Evolutionary conservation across 2,329 filamentous ascomycete species (phyloP), one percentile per base, ranked within the genome.

Genomic region (Aureobasidium namibiae): DNA sequence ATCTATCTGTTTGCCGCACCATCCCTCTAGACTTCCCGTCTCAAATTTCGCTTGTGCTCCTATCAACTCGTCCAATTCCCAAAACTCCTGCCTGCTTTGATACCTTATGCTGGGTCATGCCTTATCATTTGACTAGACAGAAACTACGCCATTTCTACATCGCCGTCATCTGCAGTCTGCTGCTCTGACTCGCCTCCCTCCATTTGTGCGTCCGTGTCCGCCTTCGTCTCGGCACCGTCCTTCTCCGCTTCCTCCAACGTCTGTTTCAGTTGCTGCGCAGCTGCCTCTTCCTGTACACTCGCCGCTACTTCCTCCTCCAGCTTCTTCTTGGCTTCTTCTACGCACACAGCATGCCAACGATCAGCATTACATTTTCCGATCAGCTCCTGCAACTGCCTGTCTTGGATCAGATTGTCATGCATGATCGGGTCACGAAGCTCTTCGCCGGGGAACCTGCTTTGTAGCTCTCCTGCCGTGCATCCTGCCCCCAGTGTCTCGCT

Each of bases 361-460:
- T 84, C 82, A 11, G 96, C 79, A 38, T 85, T 80, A 61, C 84
- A 80, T 70, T 85, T 85, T 59, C 87, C 82, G 21, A 94, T 78
- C 68, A 84, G 84, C 53, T 80, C 78, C 54, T 78, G 75, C 39
- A 96, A 77, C 11, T 81, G 69, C 61, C 81, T 79, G 67, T 92
- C 88, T 73, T 96, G 91, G 60, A 80, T 79, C 60, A 82, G 78
- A 75, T 94, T 87, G 60, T 90, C 89, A 26, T 85, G 82, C 29
- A 86, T 74, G 61, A 95, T 80, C 60, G 84, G 85, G 60, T 83
- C 78, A 61, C 84, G 81, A 66, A 88, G 81, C 44, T 83, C 80
- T 42, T 85, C 81, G 60, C 70, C 66, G 1, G 69, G 65, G 60
- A 77, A 78, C 5, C 83, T 76, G 26, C 70, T 65, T 63, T 85